Base-by-base conservation (phyloP, 1,139 yeast species). In the Schizosaccharomyces versatilis region DNA sequence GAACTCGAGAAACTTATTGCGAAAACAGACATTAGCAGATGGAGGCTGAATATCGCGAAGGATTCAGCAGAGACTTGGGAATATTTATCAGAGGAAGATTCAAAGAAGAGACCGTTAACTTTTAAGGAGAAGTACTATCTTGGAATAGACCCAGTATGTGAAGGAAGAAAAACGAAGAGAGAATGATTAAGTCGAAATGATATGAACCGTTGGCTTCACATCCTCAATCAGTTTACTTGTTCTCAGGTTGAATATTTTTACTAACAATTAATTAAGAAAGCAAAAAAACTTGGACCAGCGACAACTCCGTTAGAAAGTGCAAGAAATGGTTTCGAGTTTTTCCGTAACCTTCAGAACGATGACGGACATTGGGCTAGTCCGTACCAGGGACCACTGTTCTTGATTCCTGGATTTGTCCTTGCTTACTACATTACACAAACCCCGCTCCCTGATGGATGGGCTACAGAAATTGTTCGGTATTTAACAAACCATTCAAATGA, bases 301-400 rank as follows among this genome's bases (percentile, higher is more conserved):
- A 58, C 58, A 42, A 60, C 78, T 0, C 79, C 94, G 0, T 66
- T 68, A 40, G 79, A 81, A 47, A 78, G 94, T 1, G 82, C 88
- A 0, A 66, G 72, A 51, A 81, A 83, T 61, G 94, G 93, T 15
- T 93, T 90, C 2, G 73, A 75, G 5, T 88, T 84, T 63, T 74
- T 84, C 57, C 65, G 73, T 24, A 65, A 73, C 12, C 65, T 90
- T 19, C 97, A 90, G 66, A 76, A 76, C 32, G 67, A 69, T 1
- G 76, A 80, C 40, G 99, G 98, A 0, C 78, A 78, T 12, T 83
- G 90, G 68, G 96, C 97, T 0, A 79, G 84, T 62, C 94, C 84
- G 65, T 93, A 90, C 65, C 86, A 86, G 59, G 99, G 99, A 0
- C 98, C 98, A 2, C 86, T 88, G 95, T 93, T 93, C 68, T 79